These are phyloP conservation scores for Biscogniauxia marginata DNA, from an alignment of 2,329 filamentous ascomycete species.

Conservation along the genomic window DNA sequence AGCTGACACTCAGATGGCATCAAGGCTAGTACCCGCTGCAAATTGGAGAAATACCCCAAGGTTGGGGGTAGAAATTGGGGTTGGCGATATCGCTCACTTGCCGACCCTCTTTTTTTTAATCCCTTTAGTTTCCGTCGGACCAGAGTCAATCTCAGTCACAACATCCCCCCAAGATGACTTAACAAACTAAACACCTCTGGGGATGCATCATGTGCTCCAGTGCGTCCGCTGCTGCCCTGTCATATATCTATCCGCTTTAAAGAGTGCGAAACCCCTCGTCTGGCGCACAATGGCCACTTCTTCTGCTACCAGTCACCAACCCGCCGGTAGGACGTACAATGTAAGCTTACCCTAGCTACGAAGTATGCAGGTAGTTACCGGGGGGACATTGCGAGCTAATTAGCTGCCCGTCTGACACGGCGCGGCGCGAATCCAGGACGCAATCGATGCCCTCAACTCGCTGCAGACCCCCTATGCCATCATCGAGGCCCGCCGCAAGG, in stretches of 20 bases:
- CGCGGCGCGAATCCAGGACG: constrained; percentile 59
- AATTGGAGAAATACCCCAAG: too few species aligned
- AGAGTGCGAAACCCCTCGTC: constrained; percentile 3
- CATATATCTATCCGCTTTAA: constrained; percentile 10
- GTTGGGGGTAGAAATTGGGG: too few species aligned
- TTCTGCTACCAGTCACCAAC: constrained; percentile 5
- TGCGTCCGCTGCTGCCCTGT: constrained; percentile 8
- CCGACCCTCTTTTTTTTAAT: background rate
- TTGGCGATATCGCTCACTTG: background rate
- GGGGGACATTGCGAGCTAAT: constrained; percentile 5
- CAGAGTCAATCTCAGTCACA: background rate
- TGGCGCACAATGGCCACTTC: constrained; percentile 25
- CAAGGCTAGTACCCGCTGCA: background rate
- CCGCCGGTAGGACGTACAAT: constrained; percentile 25
- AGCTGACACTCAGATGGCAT: background rate
- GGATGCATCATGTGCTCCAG: constrained; percentile 32
- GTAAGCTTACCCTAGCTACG: constrained; percentile 12
- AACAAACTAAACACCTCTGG: constrained; percentile 6
- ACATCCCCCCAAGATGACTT: constrained; percentile 6
- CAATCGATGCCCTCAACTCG: constrained; percentile 80
- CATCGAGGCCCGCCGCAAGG: constrained; percentile 74
- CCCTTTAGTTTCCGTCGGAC: background rate
- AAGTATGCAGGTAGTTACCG: too few species aligned
- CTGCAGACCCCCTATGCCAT: constrained; percentile 85
- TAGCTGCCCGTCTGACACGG: constrained; percentile 3